These are phyloP conservation scores for Pseudogymnoascus pannorum DNA, from an alignment of 2,329 filamentous ascomycete genomes.

Conservation along the genomic window DNA sequence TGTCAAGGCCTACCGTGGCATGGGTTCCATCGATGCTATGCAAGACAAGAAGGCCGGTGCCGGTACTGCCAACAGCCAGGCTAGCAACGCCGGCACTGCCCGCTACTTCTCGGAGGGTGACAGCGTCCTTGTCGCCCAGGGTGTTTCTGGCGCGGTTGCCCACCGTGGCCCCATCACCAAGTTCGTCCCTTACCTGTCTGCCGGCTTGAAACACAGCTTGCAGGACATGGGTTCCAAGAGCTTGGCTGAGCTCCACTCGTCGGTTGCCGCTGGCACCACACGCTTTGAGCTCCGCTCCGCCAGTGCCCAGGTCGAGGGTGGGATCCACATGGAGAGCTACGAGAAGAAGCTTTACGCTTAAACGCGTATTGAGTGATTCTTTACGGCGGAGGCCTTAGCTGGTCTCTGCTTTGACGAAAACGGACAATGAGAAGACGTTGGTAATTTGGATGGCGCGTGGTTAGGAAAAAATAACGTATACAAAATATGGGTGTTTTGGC, in stretches of 20 bases:
- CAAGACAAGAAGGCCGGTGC: slow-evolving; percentile 92
- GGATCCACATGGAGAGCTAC: slow-evolving; percentile 96
- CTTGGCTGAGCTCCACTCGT: slow-evolving; percentile 66
- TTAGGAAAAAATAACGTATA: slow-evolving; percentile 5
- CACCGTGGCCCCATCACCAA: slow-evolving; percentile 81
- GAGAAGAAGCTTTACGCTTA: slow-evolving; percentile 99
- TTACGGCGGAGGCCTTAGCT: slow-evolving; percentile 2
- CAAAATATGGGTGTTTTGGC: slow-evolving; percentile 7
- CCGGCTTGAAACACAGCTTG: slow-evolving; percentile 93
- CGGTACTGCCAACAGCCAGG: slow-evolving; percentile 63
- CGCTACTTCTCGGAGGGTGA: slow-evolving; percentile 98
- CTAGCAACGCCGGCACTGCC: slow-evolving; percentile 89
- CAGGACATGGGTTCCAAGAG: slow-evolving; percentile 90
- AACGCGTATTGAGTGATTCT: slow-evolving; percentile 8
- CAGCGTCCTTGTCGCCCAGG: slow-evolving; percentile 89
- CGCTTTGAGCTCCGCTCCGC: slow-evolving; percentile 92
- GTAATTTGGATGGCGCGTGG: slow-evolving; percentile 6
- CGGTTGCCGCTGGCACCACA: slow-evolving; percentile 65
- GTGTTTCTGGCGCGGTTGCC: slow-evolving; percentile 80
- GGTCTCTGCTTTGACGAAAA: slow-evolving; percentile 2
- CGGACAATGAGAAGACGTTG: neutral
- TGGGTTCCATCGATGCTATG: slow-evolving; percentile 99
- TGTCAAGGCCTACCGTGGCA: slow-evolving; percentile 97
- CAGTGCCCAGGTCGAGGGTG: slow-evolving; percentile 92
- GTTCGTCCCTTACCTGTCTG: slow-evolving; percentile 91